These are phyloP conservation scores for Crithidia fasciculata DNA, from an alignment of 208 protist species.

Conservation along the genomic window DNA sequence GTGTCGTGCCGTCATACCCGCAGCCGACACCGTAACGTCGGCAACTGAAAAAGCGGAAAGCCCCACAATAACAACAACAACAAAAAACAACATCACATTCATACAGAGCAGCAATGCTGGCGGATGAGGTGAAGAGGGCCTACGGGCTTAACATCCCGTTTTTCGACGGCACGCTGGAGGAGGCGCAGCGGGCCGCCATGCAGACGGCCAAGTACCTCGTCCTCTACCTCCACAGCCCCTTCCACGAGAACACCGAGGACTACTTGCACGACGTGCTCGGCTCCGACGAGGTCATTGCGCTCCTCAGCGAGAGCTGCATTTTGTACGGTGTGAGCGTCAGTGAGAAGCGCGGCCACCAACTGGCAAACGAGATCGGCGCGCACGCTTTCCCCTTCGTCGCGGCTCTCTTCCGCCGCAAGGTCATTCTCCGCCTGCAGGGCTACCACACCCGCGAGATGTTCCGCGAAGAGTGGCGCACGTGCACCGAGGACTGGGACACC, in stretches of 20 bases:
- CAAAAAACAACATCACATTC: neutral
- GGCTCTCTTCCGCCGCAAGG: slow-evolving; percentile 56
- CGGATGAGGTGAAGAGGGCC: slow-evolving; percentile 31
- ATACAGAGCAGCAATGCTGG: slow-evolving; percentile 20
- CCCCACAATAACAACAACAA: slow-evolving; percentile 5
- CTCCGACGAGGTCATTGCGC: slow-evolving; percentile 43
- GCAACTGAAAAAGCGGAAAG: slow-evolving; percentile 2
- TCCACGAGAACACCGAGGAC: slow-evolving; percentile 63
- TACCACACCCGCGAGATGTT: slow-evolving; percentile 49
- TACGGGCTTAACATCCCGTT: slow-evolving; percentile 64
- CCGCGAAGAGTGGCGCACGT: slow-evolving; percentile 50
- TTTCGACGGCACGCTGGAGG: slow-evolving; percentile 62
- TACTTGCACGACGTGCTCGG: slow-evolving; percentile 72
- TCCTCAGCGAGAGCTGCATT: slow-evolving; percentile 53
- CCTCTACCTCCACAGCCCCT: slow-evolving; percentile 83
- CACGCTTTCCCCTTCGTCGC: slow-evolving; percentile 72
- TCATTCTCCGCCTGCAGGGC: slow-evolving; percentile 66
- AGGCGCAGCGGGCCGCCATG: slow-evolving; percentile 59
- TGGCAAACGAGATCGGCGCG: slow-evolving; percentile 58
- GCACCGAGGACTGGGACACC: slow-evolving; percentile 70
- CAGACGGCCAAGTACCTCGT: slow-evolving; percentile 58
- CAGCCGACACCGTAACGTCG: neutral
- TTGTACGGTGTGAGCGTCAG: slow-evolving; percentile 69
- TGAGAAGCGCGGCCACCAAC: slow-evolving; percentile 41
- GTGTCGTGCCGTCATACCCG: too few species aligned